phyloP scores from a whole-genome alignment of 148 eudicot species.

The Suaeda aralocaspica region DNA sequence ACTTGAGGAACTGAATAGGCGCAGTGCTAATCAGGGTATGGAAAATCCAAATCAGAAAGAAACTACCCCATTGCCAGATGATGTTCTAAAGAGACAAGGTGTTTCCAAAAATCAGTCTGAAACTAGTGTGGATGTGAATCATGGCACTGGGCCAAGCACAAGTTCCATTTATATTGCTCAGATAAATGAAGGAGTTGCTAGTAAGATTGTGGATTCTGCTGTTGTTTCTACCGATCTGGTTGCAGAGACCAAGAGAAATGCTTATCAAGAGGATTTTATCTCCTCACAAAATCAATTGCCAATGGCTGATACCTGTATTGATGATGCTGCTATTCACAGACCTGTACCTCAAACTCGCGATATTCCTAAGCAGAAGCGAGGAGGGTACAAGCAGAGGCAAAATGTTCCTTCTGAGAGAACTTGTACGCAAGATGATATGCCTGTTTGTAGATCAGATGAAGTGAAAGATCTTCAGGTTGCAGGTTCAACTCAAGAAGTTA shows the following conservation, averaged over 20 bases:
- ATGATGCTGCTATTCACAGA: slow-evolving; percentile 30
- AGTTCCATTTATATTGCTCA: slow-evolving; percentile 24
- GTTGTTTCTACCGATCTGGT: slow-evolving; percentile 23
- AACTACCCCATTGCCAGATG: slow-evolving; percentile 24
- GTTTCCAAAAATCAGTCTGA: slow-evolving; percentile 32
- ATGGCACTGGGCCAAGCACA: slow-evolving; percentile 26
- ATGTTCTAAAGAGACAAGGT: slow-evolving; percentile 36
- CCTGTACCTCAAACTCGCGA: slow-evolving; percentile 37
- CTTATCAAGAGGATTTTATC: slow-evolving; percentile 19
- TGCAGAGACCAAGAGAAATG: slow-evolving; percentile 20
- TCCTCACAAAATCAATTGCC: slow-evolving; percentile 28
- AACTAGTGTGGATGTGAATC: slow-evolving; percentile 23
- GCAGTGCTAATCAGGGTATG: slow-evolving; percentile 44
- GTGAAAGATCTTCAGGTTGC: slow-evolving; percentile 7
- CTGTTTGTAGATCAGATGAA: slow-evolving; percentile 17
- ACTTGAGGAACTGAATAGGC: slow-evolving; percentile 82
- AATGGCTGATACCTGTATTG: slow-evolving; percentile 20
- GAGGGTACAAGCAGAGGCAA: slow-evolving; percentile 55
- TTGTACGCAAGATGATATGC: slow-evolving; percentile 28
- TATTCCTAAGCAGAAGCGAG: slow-evolving; percentile 43
- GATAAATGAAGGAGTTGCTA: slow-evolving; percentile 21
- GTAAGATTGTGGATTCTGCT: slow-evolving; percentile 26
- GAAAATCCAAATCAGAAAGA: slow-evolving; percentile 47
- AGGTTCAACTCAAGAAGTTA: slow-evolving; percentile 15
- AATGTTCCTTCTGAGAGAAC: slow-evolving; percentile 34